A percentile compares a stretch with the other conserved stretches of the same genome.
These are phyloP conservation scores for Rhododendron williamsianum DNA, from an alignment of 148 eudicot genomes.

Conservation along the genomic window DNA sequence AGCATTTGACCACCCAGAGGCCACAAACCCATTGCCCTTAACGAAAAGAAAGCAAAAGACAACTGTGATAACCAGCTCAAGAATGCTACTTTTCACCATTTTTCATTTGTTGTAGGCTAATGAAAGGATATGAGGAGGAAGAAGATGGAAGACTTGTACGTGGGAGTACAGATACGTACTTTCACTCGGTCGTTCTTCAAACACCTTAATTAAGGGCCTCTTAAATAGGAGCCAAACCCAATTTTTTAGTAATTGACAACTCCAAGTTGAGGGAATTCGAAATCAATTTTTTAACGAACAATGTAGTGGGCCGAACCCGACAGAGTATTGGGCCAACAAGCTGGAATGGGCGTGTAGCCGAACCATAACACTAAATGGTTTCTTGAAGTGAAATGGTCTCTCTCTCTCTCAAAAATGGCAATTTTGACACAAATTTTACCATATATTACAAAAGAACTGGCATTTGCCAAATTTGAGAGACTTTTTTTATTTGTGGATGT, in stretches of 20 bases:
- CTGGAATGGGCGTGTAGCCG: too few species aligned
- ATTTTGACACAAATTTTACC: too few species aligned
- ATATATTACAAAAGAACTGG: too few species aligned
- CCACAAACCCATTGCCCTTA: constrained; percentile 36
- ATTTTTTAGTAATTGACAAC: constrained; percentile 21
- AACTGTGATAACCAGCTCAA: constrained; percentile 7
- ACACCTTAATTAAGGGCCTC: neutral
- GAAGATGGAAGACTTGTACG: neutral
- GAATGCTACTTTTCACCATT: constrained; percentile 24
- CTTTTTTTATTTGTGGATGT: too few species aligned
- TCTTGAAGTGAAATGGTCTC: too few species aligned
- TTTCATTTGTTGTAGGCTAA: neutral
- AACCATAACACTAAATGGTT: too few species aligned
- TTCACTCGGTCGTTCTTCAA: neutral
- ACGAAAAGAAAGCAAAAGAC: constrained; percentile 20
- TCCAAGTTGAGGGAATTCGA: constrained; percentile 35
- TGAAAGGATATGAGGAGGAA: neutral
- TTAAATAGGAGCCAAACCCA: constrained; percentile 14
- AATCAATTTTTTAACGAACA: neutral
- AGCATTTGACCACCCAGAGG: constrained; percentile 54
- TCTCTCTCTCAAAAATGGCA: too few species aligned
- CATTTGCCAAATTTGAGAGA: too few species aligned
- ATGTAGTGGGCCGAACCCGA: neutral
- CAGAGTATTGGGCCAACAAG: too few species aligned
- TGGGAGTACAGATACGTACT: neutral